Conservation (phyloP, 129 eudicot species). For the Centaurea solstitialis region DNA sequence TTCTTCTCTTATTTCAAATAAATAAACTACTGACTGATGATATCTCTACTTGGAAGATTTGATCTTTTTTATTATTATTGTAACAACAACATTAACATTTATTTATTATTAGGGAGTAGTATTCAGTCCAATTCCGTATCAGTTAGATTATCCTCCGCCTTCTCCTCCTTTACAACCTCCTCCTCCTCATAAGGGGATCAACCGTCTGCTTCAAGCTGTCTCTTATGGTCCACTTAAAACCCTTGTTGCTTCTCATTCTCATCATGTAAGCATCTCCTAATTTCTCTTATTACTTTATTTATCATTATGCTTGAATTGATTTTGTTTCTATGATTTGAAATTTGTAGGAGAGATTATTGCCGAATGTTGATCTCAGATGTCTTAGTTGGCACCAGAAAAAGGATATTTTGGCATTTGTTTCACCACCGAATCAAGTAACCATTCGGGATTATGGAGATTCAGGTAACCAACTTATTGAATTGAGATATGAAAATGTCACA, state of each 20-base stretch:
- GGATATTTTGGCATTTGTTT: constrained; percentile 81
- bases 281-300: not conserved
- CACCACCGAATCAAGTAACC: constrained; percentile 76
- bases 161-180: constrained; percentile 21
- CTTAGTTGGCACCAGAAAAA: constrained; percentile 89
- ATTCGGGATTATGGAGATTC: constrained; percentile 81
- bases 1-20: not conserved
- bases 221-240: constrained; percentile 55
- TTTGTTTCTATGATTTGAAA: constrained; percentile 2
- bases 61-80: no score
- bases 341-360: constrained; percentile 66
- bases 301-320: not conserved
- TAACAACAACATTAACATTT: no score
- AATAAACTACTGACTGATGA: not conserved
- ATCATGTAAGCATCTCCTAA: constrained; percentile 48
- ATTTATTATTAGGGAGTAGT: constrained; percentile 85
- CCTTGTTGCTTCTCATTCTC: constrained; percentile 54
- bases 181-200: no score
- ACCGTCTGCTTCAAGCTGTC: constrained; percentile 38
- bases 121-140: constrained; percentile 71
- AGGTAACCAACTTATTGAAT: constrained; percentile 40
- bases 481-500: not conserved
- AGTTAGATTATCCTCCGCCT: constrained; percentile 43
- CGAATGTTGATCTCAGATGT: constrained; percentile 69
- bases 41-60: not conserved